phyloP scores from a whole-genome alignment of 768 basidiomycete species.

The Hygrocybe punicea region DNA sequence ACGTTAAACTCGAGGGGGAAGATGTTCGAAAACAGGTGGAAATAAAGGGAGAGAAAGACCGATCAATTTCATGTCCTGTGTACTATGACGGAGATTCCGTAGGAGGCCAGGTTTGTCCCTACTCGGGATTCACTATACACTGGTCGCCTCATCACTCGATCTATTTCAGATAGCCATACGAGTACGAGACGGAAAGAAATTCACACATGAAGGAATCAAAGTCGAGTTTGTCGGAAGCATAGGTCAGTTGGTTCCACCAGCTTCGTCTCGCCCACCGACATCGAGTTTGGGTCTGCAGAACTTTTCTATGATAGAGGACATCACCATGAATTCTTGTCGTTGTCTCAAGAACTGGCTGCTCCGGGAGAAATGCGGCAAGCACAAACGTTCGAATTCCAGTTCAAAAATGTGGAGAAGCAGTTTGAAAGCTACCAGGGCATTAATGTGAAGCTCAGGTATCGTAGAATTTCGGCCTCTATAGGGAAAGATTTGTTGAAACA shows the following conservation, averaged over 20 bases:
- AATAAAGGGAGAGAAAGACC: conserved; percentile 86
- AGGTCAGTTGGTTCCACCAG: conserved; percentile 47
- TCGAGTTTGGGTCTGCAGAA: conserved; percentile 40
- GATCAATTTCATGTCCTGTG: conserved; percentile 78
- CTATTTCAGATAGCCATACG: conserved; percentile 71
- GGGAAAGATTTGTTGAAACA: background rate
- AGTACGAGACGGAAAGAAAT: conserved; percentile 91
- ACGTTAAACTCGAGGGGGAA: conserved; percentile 50
- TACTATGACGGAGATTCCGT: conserved; percentile 97
- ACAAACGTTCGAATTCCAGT: conserved; percentile 93
- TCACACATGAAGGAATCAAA: conserved; percentile 94
- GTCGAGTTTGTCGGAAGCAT: conserved; percentile 97
- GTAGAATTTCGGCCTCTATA: background rate
- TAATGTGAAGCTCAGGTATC: conserved; percentile 93
- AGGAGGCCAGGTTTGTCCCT: conserved; percentile 62
- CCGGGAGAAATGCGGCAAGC: conserved; percentile 97
- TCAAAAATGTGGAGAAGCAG: conserved; percentile 99
- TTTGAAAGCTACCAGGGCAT: conserved; percentile 98
- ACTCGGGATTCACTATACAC: background rate
- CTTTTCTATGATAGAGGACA: conserved; percentile 97
- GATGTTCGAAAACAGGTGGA: conserved; percentile 53
- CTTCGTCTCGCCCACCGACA: background rate
- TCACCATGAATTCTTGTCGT: conserved; percentile 94
- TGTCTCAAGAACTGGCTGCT: conserved; percentile 91
- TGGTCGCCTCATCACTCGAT: conserved; percentile 1